Percentiles rank a stretch among this genome's conserved stretches.
These are phyloP conservation scores for Euphorbia tirucalli DNA, from an alignment of 345 rosid species.

Conservation along the genomic window DNA sequence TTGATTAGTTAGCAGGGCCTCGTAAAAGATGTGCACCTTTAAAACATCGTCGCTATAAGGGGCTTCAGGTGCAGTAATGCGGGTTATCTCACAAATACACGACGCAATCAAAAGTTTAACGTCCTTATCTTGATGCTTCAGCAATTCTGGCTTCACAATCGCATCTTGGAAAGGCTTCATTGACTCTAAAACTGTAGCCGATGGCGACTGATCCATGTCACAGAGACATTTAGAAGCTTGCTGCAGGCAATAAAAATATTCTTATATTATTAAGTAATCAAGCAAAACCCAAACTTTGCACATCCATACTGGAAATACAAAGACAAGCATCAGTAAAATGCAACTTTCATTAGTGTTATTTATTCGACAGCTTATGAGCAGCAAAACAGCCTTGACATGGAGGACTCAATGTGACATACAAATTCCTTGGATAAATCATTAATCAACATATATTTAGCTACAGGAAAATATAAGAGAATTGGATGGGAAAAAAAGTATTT, in stretches of 20 bases:
- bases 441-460: background rate
- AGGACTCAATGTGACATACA: background rate
- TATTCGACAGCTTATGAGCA: background rate
- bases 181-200: slow-evolving; percentile 57
- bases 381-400: background rate
- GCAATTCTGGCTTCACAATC: slow-evolving; percentile 72
- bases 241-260: slow-evolving; percentile 40
- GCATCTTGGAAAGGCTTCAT: slow-evolving; percentile 81
- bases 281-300: background rate
- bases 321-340: background rate
- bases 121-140: slow-evolving; percentile 91
- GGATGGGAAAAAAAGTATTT: background rate
- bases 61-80: slow-evolving; percentile 98
- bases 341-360: background rate
- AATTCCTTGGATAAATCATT: background rate
- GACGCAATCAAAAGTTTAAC: slow-evolving; percentile 93
- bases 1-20: slow-evolving; percentile 11
- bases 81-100: slow-evolving; percentile 92
- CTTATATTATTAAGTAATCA: background rate
- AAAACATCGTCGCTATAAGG: slow-evolving; percentile 79
- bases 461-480: background rate
- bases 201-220: slow-evolving; percentile 85
- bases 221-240: slow-evolving; percentile 82
- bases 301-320: slow-evolving; percentile 5
- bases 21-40: slow-evolving; percentile 51